Conservation (phyloP, 371 early-diverging fungal genomes). For the Zychaea mexicana region DNA sequence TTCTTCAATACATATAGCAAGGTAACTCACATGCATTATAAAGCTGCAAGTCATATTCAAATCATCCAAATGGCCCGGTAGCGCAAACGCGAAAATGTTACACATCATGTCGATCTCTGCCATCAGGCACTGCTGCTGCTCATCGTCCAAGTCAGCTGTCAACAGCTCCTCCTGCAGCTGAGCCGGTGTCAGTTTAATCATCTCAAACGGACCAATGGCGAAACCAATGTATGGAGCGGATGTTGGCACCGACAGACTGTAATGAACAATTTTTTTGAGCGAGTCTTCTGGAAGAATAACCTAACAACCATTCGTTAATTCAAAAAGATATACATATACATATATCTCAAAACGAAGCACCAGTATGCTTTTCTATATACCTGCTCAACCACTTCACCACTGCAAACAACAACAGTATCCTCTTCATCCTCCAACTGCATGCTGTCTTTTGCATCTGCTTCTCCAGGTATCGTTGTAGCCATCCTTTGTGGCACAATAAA, state of each 20-base stretch:
- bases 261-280: slow-evolving; percentile 61
- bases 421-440: slow-evolving; percentile 44
- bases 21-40: slow-evolving; percentile 68
- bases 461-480: slow-evolving; percentile 11
- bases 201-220: slow-evolving; percentile 75
- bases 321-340: neutral
- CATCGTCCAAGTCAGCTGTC: slow-evolving; percentile 52
- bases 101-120: slow-evolving; percentile 55
- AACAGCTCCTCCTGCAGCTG: slow-evolving; percentile 49
- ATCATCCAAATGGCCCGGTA: slow-evolving; percentile 61
- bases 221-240: slow-evolving; percentile 75
- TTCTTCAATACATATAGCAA: neutral
- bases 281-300: slow-evolving; percentile 63
- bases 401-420: slow-evolving; percentile 72
- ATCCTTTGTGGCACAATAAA: slow-evolving; percentile 66
- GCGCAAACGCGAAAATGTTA: slow-evolving; percentile 70
- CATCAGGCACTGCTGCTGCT: slow-evolving; percentile 49
- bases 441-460: slow-evolving; percentile 31
- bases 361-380: slow-evolving; percentile 10
- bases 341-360: neutral
- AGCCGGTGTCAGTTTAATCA: slow-evolving; percentile 46
- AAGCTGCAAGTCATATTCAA: slow-evolving; percentile 69
- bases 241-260: slow-evolving; percentile 62
- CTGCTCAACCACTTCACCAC: slow-evolving; percentile 77
- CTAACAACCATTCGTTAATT: slow-evolving; percentile 5